Conservation (phyloP, 768 basidiomycete species). For the Hemileccinum rubropunctum region DNA sequence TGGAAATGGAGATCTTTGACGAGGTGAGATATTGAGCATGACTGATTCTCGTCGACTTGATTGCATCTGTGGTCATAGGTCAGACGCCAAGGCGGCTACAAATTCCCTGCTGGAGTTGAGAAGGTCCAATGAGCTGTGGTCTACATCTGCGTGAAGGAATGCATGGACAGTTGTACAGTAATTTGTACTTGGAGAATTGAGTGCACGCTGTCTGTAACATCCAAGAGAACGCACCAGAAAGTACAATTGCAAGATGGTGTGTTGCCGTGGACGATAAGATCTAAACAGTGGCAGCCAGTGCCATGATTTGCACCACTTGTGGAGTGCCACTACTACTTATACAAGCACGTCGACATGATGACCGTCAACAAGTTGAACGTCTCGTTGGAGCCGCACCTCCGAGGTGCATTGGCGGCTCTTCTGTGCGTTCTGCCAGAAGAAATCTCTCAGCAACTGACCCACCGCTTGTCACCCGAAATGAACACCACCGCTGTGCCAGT, state of each 20-base stretch:
- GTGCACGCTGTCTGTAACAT: too few species aligned
- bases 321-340: not conserved
- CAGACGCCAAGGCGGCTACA: conserved; percentile 64
- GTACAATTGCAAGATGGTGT: too few species aligned
- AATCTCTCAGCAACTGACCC: conserved; percentile 40
- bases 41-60: conserved; percentile 8
- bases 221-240: too few species aligned
- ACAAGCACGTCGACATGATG: too few species aligned
- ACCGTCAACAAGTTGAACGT: conserved; percentile 42
- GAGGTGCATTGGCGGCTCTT: conserved; percentile 46
- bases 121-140: conserved; percentile 27
- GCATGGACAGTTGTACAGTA: too few species aligned
- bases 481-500: conserved; percentile 25
- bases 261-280: too few species aligned
- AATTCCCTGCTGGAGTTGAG: conserved; percentile 62
- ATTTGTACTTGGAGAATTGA: too few species aligned
- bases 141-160: too few species aligned
- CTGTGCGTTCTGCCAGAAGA: conserved; percentile 43
- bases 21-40: conserved; percentile 45
- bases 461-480: conserved; percentile 31
- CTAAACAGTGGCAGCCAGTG: too few species aligned
- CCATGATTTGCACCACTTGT: not conserved
- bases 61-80: conserved; percentile 39
- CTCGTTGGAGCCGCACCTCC: conserved; percentile 67
- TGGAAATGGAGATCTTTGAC: conserved; percentile 86